phyloP scores from a whole-genome alignment of 2,329 filamentous ascomycete genomes.

The Diplodia seriata region DNA sequence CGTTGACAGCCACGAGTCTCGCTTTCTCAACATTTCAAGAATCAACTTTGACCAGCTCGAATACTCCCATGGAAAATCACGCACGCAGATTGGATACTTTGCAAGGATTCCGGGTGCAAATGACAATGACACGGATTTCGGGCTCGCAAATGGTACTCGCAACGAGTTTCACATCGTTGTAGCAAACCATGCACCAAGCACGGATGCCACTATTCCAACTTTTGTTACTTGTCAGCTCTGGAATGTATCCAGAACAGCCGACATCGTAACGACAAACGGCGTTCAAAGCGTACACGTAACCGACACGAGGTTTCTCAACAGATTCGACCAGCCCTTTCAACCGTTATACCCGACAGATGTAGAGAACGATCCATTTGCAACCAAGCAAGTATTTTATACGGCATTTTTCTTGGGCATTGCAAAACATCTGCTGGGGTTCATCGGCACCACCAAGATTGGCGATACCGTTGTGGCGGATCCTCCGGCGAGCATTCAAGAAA shows the following conservation, averaged over 20 bases:
- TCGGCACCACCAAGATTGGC: background rate
- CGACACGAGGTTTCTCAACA: background rate
- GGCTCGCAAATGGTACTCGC: background rate
- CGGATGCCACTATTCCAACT: background rate
- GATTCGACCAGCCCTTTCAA: background rate
- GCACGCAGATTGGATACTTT: background rate
- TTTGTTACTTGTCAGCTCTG: background rate
- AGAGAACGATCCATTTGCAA: background rate
- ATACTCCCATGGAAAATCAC: background rate
- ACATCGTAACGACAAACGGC: background rate
- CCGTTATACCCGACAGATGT: background rate
- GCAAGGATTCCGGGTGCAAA: background rate
- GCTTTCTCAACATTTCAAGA: background rate
- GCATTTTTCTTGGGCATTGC: background rate
- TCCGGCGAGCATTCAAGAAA: background rate
- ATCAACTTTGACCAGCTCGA: background rate
- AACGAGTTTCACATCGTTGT: background rate
- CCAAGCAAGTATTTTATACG: background rate
- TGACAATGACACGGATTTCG: background rate
- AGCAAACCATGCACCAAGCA: background rate
- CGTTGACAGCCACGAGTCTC: background rate
- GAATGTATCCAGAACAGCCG: background rate
- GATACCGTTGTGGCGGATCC: background rate
- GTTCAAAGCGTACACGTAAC: background rate
- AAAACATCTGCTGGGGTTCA: background rate